Percentiles rank a stretch among this genome's conserved stretches.
Conservation (phyloP, 257 asterid species). For the Fraxinus cuspidata region DNA sequence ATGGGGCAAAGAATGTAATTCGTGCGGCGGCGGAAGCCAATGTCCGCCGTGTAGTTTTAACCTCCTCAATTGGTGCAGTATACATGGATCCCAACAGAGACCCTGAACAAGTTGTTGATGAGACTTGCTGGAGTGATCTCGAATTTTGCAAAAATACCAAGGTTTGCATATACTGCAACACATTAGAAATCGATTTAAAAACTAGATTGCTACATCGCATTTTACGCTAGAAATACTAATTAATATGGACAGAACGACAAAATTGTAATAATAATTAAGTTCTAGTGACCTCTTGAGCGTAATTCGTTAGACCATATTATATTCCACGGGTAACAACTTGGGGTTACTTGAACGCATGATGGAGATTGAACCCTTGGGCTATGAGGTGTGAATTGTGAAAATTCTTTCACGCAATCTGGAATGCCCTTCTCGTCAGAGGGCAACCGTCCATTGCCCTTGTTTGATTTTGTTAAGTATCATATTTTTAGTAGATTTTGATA, state of each 20-base stretch:
- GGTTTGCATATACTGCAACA: conserved; percentile 32
- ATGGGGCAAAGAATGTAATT: conserved; percentile 72
- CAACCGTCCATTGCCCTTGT: too few relatives aligned
- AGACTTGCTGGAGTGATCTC: conserved; percentile 95
- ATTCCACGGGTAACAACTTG: neutral
- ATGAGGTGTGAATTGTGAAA: too few relatives aligned
- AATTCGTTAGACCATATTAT: neutral
- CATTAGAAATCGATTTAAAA: too few relatives aligned
- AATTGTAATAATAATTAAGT: neutral
- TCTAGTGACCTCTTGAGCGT: neutral
- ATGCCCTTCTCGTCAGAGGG: too few relatives aligned
- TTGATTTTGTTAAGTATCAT: too few relatives aligned
- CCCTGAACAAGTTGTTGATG: conserved; percentile 71
- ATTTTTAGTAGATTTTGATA: too few relatives aligned
- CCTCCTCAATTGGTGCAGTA: conserved; percentile 86
- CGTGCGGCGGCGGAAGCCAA: conserved; percentile 78
- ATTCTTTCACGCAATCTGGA: too few relatives aligned
- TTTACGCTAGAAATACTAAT: neutral
- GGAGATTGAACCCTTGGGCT: too few relatives aligned
- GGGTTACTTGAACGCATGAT: too few relatives aligned
- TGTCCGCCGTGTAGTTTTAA: conserved; percentile 77
- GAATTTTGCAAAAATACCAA: conserved; percentile 88
- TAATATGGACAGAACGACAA: too few relatives aligned
- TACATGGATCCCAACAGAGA: conserved; percentile 84
- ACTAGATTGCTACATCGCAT: neutral